Evolutionary conservation across 805 yeast species (phyloP), one percentile per base, ranked within the genome.

Genomic region (Lipomyces oligophaga): DNA sequence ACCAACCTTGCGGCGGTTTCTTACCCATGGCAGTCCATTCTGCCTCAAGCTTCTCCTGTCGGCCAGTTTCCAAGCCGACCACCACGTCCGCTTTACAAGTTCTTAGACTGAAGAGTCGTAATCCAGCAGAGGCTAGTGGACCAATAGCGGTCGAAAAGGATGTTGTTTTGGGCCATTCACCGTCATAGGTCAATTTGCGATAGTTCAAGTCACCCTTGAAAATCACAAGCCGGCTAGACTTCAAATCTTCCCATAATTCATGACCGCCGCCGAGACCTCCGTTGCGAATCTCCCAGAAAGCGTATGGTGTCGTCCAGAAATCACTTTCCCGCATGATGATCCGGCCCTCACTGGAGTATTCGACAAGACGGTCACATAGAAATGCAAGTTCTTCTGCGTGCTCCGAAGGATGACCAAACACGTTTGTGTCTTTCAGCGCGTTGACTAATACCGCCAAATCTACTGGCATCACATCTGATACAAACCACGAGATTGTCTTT

Each of bases 141-240:
- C 84, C 85, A 49, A 90, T 75, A 3, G 96, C 90, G 0, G 67
- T 64, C 3, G 52, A 58, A 69, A 90, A 94, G 1, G 88, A 75
- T 0, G 95, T 85, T 2, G 87, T 78, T 47, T 83, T 75, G 16
- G 79, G 79, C 99, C 99, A 93, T 58, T 73, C 74, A 66, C 89
- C 76, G 61, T 93, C 99, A 41, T 87, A 96, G 1, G 95, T 84
- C 49, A 94, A 69, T 66, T 93, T 93, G 67, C 99, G 79, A 69
- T 94, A 90, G 70, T 93, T 93, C 67, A 93, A 75, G 61, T 93
- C 99, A 47, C 99, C 99, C 69, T 93, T 93, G 67, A 90, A 83
- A 52, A 93, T 79, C 16, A 85, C 76, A 43, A 80, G 72, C 10
- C 94, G 83, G 13, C 80, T 68, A 21, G 61, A 58, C 49, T 69